Percentiles rank a stretch among this genome's conserved stretches.
Evolutionary conservation across 306 rosid genomes (phyloP).

Genomic region (Cucumis cinereus): DNA sequence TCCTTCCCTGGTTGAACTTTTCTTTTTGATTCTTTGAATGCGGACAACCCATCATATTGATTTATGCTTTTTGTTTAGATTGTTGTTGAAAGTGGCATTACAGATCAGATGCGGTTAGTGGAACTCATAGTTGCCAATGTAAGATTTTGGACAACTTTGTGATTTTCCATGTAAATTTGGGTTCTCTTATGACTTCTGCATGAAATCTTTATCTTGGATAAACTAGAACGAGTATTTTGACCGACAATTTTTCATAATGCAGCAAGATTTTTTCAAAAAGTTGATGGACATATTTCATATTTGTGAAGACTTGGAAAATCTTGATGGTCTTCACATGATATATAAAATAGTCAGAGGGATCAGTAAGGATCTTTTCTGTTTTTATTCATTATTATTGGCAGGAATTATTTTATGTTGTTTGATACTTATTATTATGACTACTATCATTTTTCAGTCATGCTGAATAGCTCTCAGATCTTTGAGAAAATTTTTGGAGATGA

Average conservation of each 20-base stretch:
- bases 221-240: not conserved
- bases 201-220: not conserved
- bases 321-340: constrained; percentile 86
- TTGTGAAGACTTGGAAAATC: constrained; percentile 66
- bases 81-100: constrained; percentile 72
- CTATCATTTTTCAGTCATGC: constrained; percentile 43
- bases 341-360: constrained; percentile 86
- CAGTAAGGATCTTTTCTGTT: constrained; percentile 42
- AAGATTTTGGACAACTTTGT: constrained; percentile 31
- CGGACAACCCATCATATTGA: not conserved
- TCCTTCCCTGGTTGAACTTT: not conserved
- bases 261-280: constrained; percentile 83
- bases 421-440: not conserved
- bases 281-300: constrained; percentile 59
- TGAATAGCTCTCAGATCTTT: constrained; percentile 65
- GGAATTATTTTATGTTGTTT: constrained; percentile 2
- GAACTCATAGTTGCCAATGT: constrained; percentile 77
- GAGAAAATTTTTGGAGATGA: constrained; percentile 85
- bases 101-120: constrained; percentile 78
- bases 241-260: constrained; percentile 11
- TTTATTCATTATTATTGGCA: not conserved
- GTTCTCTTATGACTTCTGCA: not conserved
- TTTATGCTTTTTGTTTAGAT: constrained; percentile 39
- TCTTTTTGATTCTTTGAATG: not conserved
- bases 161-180: not conserved